These are phyloP conservation scores for Trichopus zeylanicus DNA, from an alignment of 116 monocot genomes.

Conservation along the genomic window DNA sequence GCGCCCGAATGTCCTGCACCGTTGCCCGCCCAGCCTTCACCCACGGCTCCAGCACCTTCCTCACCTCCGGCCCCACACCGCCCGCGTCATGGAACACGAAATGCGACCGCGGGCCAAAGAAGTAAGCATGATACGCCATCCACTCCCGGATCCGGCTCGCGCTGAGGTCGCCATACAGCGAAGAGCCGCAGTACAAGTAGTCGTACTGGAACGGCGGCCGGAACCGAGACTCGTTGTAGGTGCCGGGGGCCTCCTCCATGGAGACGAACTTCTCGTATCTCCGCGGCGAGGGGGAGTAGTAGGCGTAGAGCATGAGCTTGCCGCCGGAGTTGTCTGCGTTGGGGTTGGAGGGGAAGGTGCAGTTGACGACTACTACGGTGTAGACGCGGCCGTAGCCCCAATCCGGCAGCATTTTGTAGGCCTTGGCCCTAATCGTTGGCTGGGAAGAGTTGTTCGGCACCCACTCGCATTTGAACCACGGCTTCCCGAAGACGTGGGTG, in stretches of 20 bases:
- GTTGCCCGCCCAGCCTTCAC: slow-evolving; percentile 70
- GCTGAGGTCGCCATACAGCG: slow-evolving; percentile 71
- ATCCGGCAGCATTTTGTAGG: slow-evolving; percentile 84
- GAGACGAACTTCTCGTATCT: slow-evolving; percentile 65
- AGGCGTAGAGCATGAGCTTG: slow-evolving; percentile 64
- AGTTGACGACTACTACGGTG: slow-evolving; percentile 96
- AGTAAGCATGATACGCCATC: slow-evolving; percentile 89
- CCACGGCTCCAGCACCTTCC: slow-evolving; percentile 85
- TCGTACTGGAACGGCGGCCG: slow-evolving; percentile 70
- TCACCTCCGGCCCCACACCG: slow-evolving; percentile 57
- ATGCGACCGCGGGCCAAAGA: slow-evolving; percentile 81
- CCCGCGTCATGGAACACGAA: slow-evolving; percentile 99
- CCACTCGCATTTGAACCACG: slow-evolving; percentile 98
- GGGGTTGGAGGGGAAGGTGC: slow-evolving; percentile 71
- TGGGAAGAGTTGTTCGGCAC: slow-evolving; percentile 36
- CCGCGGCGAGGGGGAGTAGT: slow-evolving; percentile 58
- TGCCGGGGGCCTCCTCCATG: slow-evolving; percentile 60
- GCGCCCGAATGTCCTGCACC: slow-evolving; percentile 77
- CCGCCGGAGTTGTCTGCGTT: slow-evolving; percentile 86
- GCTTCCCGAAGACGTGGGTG: slow-evolving; percentile 57
- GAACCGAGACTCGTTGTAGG: slow-evolving; percentile 54
- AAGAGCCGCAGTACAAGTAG: slow-evolving; percentile 94
- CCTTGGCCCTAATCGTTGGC: slow-evolving; percentile 49
- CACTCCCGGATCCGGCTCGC: slow-evolving; percentile 76
- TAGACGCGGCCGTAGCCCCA: slow-evolving; percentile 99